Conservation (phyloP, 768 basidiomycete genomes). For the Termitomyces sp. region DNA sequence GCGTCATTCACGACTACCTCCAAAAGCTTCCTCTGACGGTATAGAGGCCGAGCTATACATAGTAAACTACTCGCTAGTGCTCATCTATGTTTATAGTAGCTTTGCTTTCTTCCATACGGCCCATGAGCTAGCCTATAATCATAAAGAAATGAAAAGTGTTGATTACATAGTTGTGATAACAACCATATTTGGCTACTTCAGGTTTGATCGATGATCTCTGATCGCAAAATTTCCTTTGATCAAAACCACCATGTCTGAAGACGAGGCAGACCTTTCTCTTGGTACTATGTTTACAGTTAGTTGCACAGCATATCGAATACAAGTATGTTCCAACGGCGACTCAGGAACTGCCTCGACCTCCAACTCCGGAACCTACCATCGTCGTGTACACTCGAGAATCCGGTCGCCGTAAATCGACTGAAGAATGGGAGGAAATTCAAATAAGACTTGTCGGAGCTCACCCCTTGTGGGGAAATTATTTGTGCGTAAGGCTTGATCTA, state of each 20-base stretch:
- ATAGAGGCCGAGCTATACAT: background rate
- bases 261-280: constrained; percentile 12
- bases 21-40: constrained; percentile 21
- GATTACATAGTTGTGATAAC: no score
- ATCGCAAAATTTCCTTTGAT: background rate
- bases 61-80: no score
- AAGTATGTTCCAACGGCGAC: constrained; percentile 2
- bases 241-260: constrained; percentile 14
- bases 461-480: constrained; percentile 77
- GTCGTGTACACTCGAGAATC: constrained; percentile 44
- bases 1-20: constrained; percentile 28
- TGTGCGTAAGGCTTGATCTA: constrained; percentile 39
- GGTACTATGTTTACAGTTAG: constrained; percentile 47
- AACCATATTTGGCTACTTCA: no score
- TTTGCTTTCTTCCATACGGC: no score
- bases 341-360: constrained; percentile 66
- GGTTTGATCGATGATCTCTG: background rate
- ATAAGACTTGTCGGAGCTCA: constrained; percentile 77
- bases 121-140: no score
- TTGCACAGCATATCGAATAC: constrained; percentile 3
- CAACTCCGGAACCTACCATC: constrained; percentile 60
- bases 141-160: no score
- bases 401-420: constrained; percentile 6
- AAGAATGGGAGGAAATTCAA: constrained; percentile 40
- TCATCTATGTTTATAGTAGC: background rate